Conservation (phyloP, 768 basidiomycete genomes). For the Mycena pura region DNA sequence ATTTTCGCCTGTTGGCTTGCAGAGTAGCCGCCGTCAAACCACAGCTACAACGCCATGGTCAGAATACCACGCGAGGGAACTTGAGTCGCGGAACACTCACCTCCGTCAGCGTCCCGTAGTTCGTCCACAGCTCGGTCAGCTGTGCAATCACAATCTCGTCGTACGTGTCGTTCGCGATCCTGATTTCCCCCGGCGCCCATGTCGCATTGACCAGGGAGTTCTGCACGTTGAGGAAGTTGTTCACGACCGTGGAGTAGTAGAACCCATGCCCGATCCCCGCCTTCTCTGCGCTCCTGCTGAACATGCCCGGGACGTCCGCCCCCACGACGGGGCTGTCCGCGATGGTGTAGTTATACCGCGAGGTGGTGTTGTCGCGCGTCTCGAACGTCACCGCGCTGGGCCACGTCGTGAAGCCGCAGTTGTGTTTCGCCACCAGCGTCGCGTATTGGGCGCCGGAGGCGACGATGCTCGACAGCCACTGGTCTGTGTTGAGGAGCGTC, state of each 20-base stretch:
- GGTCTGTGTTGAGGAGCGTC: conserved; percentile 17
- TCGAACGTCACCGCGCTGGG: conserved; percentile 12
- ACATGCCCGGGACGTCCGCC: conserved; percentile 14
- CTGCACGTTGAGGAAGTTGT: conserved; percentile 19
- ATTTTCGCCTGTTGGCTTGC: conserved; percentile 15
- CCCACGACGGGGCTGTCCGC: conserved; percentile 12
- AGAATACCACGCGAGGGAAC: background rate
- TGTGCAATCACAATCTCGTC: conserved; percentile 17
- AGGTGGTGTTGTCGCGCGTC: conserved; percentile 17
- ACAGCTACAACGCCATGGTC: conserved; percentile 6
- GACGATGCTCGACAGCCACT: conserved; percentile 18
- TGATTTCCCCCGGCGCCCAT: conserved; percentile 16
- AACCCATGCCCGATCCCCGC: conserved; percentile 18
- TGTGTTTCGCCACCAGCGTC: conserved; percentile 19
- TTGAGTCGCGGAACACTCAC: background rate
- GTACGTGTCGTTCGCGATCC: conserved; percentile 20
- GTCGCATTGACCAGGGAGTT: conserved; percentile 21
- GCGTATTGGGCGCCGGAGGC: conserved; percentile 14
- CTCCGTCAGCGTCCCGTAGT: conserved; percentile 15
- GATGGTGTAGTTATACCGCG: conserved; percentile 17
- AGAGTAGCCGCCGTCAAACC: conserved; percentile 20
- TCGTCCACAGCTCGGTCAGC: conserved; percentile 17
- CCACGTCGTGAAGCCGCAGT: conserved; percentile 18
- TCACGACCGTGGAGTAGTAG: conserved; percentile 18
- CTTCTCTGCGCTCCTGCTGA: conserved; percentile 17